Evolutionary conservation across 225 moss, liverwort and hornwort species (phyloP), one percentile per base, ranked within the genome.

Genomic region (Bryoerythrophyllum caledonicum): DNA sequence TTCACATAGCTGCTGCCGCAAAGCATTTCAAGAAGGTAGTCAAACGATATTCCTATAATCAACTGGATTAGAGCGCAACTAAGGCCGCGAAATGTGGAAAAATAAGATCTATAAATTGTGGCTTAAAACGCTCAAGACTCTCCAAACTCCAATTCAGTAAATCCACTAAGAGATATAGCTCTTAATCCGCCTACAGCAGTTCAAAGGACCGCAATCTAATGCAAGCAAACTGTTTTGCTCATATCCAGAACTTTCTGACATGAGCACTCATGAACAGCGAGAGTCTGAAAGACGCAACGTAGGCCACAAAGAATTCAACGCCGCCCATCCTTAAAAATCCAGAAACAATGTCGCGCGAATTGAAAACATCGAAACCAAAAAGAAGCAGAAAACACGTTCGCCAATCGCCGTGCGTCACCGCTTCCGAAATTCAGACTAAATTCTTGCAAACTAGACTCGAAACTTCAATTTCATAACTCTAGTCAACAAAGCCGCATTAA

Each of bases 1-100:
- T 57, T 56, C 68, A 43, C 21, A 21, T 48, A 24, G 58, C 75
- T 75, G 44, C 67, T 67, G 30, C 16, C 5, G 46, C 13, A 67
- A 41, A 58, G 24, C 32, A n/a, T 37, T 44, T 76, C 37, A 60
- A 61, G 37, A 51, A 60, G 7, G 10, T 14, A n/a, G 34, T 46
- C 46, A 46, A 27, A 61, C 63, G 11, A 65, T 4, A 11, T 24
- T 68, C 60, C 37, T 14, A 37, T 13, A 60, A 37, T 27, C 32
- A 51, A 34, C 76, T 24, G 0, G 19, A 60, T 44, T 17, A 37
- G 52, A 49, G 49, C 7, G 27, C 14, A 49, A 68, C 27, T 48
- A 48, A 68, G 60, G 34, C 28, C 40, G 27, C 51, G 17, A 28
- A 77, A 8, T 53, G 38, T 41, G 40, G 60, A 63, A 63, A 63